Base-by-base conservation (phyloP, 306 rosid genomes). In the Luffa aegyptiaca region DNA sequence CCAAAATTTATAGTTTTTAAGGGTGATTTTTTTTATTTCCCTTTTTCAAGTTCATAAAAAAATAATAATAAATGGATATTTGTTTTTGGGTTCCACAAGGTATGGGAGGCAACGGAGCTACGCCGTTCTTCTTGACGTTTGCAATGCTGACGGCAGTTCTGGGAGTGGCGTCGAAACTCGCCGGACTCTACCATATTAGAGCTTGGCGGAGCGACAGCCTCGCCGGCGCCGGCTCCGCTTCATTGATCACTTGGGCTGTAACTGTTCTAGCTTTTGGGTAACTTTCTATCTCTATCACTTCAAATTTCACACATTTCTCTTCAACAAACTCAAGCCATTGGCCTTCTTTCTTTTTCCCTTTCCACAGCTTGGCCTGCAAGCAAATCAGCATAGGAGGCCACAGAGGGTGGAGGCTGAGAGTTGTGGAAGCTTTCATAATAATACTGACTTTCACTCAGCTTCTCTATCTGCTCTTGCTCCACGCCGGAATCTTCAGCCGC, bases 161-260 rank as follows among this genome's bases (percentile, higher is more conserved):
- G 3, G 99, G 97, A 39, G 66, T 87, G 21, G 93, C 84, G 20
- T 95, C 97, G 0, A 95, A 95, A 83, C 75, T 91, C 10, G 41
- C 86, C 0, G 99, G 99, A 18, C 91, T 87, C 10, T 88, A 87
- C 79, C 97, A 95, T 79, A 48, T 93, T 48, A 89, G 97, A 31
- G 83, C 86, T 6, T 95, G 97, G 99, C 89, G 97, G 84, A 91
- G 83, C 80, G 99, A 95, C 71, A 95, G 97, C 61, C 87, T 95
- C 21, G 96, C 96, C 12, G 84, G 90, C 0, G 98, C 98, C 1
- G 96, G 88, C 58, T 73, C 94, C 3, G 57, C 97, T 2, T 75
- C 97, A 11, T 10, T 83, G 1, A 12, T 92, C 39, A 92, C 99
- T 33, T 95, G 97, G 99, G 97, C 97, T 17, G 75, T 90, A 2